A percentile compares a stretch with the other conserved stretches of the same genome.
Evolutionary conservation across 306 rosid species (phyloP).

Genomic region (Cercis canadensis): DNA sequence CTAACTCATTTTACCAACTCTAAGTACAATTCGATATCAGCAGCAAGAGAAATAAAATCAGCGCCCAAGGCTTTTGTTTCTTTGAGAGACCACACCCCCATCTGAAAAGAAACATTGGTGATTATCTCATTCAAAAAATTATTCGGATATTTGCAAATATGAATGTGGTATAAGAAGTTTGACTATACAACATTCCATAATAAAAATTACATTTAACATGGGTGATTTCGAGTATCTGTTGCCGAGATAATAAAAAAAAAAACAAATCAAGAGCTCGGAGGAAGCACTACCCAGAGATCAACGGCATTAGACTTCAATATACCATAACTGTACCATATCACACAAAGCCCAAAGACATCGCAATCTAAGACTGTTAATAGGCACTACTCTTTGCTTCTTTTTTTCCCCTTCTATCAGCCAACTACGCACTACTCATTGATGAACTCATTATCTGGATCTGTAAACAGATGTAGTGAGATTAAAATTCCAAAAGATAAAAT

Average conservation of each 20-base stretch:
- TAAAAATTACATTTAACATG: conserved; percentile 36
- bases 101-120: conserved; percentile 6
- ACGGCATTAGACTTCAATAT: conserved; percentile 28
- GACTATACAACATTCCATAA: conserved; percentile 46
- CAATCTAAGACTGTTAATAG: conserved; percentile 37
- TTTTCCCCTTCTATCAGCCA: conserved; percentile 20
- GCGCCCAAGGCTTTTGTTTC: background rate
- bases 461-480: conserved; percentile 21
- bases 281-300: conserved; percentile 30
- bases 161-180: conserved; percentile 25
- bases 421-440: conserved; percentile 32
- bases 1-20: no score
- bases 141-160: conserved; percentile 6
- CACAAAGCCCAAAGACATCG: conserved; percentile 20
- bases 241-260: background rate
- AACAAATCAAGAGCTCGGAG: conserved; percentile 18
- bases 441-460: conserved; percentile 56
- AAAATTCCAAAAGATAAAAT: conserved; percentile 3
- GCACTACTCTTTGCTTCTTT: conserved; percentile 28
- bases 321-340: conserved; percentile 35
- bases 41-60: no score
- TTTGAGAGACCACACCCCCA: conserved; percentile 30
- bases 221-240: conserved; percentile 29
- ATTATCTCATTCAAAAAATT: conserved; percentile 18
- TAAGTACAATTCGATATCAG: no score